Conservation (phyloP, 129 eudicot genomes). For the Deinandra increscens region DNA sequence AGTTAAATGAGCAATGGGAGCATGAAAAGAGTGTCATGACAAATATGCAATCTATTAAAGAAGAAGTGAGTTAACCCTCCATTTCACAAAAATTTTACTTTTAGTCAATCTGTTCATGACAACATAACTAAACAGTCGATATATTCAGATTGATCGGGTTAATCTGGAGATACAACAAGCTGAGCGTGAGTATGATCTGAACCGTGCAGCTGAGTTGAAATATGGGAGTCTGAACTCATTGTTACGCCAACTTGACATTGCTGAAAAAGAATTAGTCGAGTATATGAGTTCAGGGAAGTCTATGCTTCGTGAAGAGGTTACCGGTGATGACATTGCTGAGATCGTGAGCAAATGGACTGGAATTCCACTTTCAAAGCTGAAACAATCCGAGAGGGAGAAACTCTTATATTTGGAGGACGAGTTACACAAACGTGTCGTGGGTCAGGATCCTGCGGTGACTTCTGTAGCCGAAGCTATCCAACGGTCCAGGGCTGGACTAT, state of each 20-base stretch:
- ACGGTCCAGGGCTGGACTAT: slow-evolving; percentile 92
- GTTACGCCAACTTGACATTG: slow-evolving; percentile 80
- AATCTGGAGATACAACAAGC: slow-evolving; percentile 98
- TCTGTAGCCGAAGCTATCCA: slow-evolving; percentile 98
- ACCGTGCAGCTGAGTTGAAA: slow-evolving; percentile 97
- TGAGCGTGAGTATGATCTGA: slow-evolving; percentile 93
- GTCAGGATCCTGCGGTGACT: slow-evolving; percentile 90
- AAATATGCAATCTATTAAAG: slow-evolving; percentile 84
- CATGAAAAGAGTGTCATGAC: slow-evolving; percentile 92
- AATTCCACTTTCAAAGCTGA: slow-evolving; percentile 88
- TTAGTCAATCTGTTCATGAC: background rate
- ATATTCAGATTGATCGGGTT: slow-evolving; percentile 86
- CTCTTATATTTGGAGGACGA: slow-evolving; percentile 73
- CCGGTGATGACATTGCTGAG: slow-evolving; percentile 91
- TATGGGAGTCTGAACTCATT: slow-evolving; percentile 88
- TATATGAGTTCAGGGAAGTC: slow-evolving; percentile 92
- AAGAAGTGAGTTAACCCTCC: slow-evolving; percentile 61
- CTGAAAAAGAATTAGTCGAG: slow-evolving; percentile 80
- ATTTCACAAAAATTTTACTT: background rate
- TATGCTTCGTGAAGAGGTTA: slow-evolving; percentile 98
- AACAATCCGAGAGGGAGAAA: slow-evolving; percentile 89
- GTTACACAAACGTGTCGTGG: slow-evolving; percentile 88
- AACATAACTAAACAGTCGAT: background rate
- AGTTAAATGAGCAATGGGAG: slow-evolving; percentile 91
- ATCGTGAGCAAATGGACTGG: slow-evolving; percentile 99